Percentiles rank a stretch among this genome's conserved stretches.
Evolutionary conservation across 768 basidiomycete genomes (phyloP).

Genomic region (Favolaschia claudopus): DNA sequence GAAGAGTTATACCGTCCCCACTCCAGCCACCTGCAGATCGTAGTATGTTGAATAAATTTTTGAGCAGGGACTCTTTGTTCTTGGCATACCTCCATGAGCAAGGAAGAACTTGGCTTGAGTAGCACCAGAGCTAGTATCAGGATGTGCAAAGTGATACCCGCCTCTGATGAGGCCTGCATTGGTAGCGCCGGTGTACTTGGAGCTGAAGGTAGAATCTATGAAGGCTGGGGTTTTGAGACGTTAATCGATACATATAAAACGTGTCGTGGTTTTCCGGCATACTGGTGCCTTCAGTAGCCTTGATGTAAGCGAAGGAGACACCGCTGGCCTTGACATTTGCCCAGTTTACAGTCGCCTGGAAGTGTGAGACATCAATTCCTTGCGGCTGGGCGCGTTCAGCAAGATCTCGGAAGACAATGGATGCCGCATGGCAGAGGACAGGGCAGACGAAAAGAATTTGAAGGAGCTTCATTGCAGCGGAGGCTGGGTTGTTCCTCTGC

Average conservation of each 20-base stretch:
- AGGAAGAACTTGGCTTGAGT: slow-evolving; percentile 68
- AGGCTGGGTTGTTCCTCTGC: neutral
- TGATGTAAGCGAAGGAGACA: slow-evolving; percentile 66
- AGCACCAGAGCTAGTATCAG: slow-evolving; percentile 60
- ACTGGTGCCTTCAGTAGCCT: slow-evolving; percentile 73
- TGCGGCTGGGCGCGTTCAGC: slow-evolving; percentile 47
- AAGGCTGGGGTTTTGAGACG: too few relatives aligned
- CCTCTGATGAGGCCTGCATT: slow-evolving; percentile 65
- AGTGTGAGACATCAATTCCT: slow-evolving; percentile 65
- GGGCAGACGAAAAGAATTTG: neutral
- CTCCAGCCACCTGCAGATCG: slow-evolving; percentile 55
- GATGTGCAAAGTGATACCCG: slow-evolving; percentile 67
- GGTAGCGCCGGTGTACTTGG: slow-evolving; percentile 64
- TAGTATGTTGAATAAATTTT: neutral
- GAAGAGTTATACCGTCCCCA: slow-evolving; percentile 64
- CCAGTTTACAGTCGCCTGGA: slow-evolving; percentile 61
- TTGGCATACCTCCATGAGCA: slow-evolving; percentile 57
- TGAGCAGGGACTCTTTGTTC: neutral
- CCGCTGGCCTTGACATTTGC: slow-evolving; percentile 57
- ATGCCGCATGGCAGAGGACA: neutral
- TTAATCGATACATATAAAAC: too few relatives aligned
- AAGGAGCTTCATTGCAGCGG: slow-evolving; percentile 11
- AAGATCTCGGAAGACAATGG: slow-evolving; percentile 1
- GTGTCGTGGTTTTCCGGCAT: slow-evolving; percentile 22
- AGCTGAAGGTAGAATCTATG: slow-evolving; percentile 51